Evolutionary conservation across 169 alveolate genomes (phyloP), one percentile per base, ranked within the genome.

Genomic region (Eimeria sp.): DNA sequence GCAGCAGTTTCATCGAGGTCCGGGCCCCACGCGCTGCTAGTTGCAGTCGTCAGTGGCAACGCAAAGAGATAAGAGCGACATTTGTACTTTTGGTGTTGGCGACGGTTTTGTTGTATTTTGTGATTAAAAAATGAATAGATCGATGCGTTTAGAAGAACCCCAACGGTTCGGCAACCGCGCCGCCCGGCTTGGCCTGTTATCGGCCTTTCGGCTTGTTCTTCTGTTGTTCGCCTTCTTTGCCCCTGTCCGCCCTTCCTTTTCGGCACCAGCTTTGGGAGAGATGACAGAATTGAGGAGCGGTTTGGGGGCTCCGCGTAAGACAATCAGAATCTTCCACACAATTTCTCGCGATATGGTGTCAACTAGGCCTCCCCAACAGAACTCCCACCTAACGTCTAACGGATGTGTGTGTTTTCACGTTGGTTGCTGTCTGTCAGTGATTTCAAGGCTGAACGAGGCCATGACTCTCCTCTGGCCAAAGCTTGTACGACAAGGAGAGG

Each of bases 1-100:
- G 61, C 65, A 47, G 88, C 88, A 78, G 88, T 51, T 78, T 78
- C 70, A 20, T 78, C 67, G 65, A 78, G 88, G 67, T 27, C 49
- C 65, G 65, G 67, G 88, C 88, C 88, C 88, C 88, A 78, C 88
- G 61, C 67, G n/a, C 25, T 78, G 88, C 88, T 78, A 63, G 88
- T 47, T 51, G 88, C 67, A 78, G 63, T 49, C 88, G 67, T 25
- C 88, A 11, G 43, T 49, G 5, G 16, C 88, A 49, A 45, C 25
- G 25, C 67, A n/a, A 13, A 22, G 2, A 10, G n/a, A 4, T 25
- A 78, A n/a, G 47, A 1, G 11, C 70, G 88, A 49, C 30, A 45
- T 27, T 34, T 57, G 14, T 51, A 20, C 5, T 27, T 57, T 57
- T 57, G 4, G 57, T 4, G n/a, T 11, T 43, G 40, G 27, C 6